Conservation (phyloP, 1,284 basidiomycete species). For the Sporisorium graminicola region DNA sequence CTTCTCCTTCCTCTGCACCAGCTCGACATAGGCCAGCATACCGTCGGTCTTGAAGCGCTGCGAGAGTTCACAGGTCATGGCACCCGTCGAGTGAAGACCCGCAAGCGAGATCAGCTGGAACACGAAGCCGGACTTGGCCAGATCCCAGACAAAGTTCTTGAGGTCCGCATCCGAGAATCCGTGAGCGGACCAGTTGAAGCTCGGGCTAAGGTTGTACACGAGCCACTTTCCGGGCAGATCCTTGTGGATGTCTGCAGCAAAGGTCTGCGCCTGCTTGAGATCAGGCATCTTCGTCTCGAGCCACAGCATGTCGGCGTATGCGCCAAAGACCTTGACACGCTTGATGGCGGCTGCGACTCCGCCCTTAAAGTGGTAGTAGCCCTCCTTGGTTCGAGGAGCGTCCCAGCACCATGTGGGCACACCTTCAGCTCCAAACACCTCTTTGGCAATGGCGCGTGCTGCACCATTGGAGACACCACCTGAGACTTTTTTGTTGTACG, state of each 20-base stretch:
- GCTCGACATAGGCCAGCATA: conserved; percentile 68
- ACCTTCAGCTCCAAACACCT: conserved; percentile 77
- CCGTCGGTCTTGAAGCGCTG: conserved; percentile 75
- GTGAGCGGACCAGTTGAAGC: conserved; percentile 90
- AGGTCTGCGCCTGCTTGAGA: conserved; percentile 81
- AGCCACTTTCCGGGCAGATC: conserved; percentile 83
- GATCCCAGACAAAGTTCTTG: conserved; percentile 68
- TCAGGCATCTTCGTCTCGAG: conserved; percentile 89
- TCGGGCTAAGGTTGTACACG: conserved; percentile 93
- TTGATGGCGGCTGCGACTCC: conserved; percentile 86
- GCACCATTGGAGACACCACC: conserved; percentile 80
- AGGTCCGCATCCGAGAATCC: conserved; percentile 78
- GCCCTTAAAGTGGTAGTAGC: conserved; percentile 90
- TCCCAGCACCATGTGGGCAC: conserved; percentile 88
- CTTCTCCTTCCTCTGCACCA: conserved; percentile 68
- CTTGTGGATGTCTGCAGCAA: conserved; percentile 81
- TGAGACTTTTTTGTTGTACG: conserved; percentile 74
- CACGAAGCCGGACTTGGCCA: conserved; percentile 66
- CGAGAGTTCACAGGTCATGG: conserved; percentile 66
- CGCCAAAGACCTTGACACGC: conserved; percentile 81
- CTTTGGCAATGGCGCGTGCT: conserved; percentile 79
- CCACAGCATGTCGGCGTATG: conserved; percentile 70
- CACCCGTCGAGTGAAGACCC: conserved; percentile 65
- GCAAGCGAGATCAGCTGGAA: conserved; percentile 69
- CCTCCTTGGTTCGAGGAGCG: conserved; percentile 89